Evolutionary conservation across 371 early-diverging fungal genomes (phyloP).

Genomic region (Circinella minor): DNA sequence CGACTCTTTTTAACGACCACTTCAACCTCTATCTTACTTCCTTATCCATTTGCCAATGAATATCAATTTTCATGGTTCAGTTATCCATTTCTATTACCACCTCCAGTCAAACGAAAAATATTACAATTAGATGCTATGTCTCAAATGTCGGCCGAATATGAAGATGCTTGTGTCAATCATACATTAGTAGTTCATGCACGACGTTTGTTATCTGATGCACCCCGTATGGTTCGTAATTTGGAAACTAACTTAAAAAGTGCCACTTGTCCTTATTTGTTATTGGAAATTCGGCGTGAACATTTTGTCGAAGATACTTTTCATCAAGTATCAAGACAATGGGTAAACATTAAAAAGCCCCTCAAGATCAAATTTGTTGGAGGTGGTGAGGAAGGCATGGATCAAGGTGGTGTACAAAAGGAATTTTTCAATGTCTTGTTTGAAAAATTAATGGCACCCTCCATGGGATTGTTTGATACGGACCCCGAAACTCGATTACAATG

Average conservation of each 20-base stretch:
- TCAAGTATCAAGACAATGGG: conserved; percentile 59
- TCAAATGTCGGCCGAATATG: conserved; percentile 82
- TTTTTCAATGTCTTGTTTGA: conserved; percentile 92
- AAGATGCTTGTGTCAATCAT: conserved; percentile 84
- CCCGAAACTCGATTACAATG: conserved; percentile 79
- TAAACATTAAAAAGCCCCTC: conserved; percentile 79
- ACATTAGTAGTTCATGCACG: conserved; percentile 71
- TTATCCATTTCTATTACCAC: conserved; percentile 78
- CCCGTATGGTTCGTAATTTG: conserved; percentile 42
- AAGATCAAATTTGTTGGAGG: conserved; percentile 83
- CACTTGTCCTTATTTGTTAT: conserved; percentile 78
- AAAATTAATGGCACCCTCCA: conserved; percentile 83
- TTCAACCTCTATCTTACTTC: conserved; percentile 33
- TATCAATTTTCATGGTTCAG: conserved; percentile 75
- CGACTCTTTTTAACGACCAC: conserved; percentile 42
- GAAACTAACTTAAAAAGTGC: conserved; percentile 50
- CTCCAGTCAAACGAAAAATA: conserved; percentile 76
- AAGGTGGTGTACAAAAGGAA: conserved; percentile 96
- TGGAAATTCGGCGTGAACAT: conserved; percentile 74
- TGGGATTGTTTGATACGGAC: conserved; percentile 67
- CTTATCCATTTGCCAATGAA: conserved; percentile 50
- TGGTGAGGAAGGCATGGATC: conserved; percentile 92
- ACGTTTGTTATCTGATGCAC: conserved; percentile 66
- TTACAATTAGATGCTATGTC: conserved; percentile 83
- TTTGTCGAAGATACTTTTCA: conserved; percentile 73